phyloP scores from a whole-genome alignment of 768 basidiomycete genomes.

The Calocera viscosa region DNA sequence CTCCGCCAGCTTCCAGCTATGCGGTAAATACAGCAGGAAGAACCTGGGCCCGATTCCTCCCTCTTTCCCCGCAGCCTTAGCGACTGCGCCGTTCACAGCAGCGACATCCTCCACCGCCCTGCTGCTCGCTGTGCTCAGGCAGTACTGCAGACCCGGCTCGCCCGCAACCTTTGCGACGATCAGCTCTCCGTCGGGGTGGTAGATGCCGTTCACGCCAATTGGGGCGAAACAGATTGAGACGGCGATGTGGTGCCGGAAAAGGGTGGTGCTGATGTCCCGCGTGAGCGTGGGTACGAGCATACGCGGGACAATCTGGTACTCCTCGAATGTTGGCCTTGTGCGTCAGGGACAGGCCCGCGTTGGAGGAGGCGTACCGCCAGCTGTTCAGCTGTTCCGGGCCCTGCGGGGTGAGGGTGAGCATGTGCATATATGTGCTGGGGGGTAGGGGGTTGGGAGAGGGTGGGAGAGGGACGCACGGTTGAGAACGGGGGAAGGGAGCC shows the following conservation, averaged over 20 bases:
- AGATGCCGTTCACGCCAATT: constrained; percentile 66
- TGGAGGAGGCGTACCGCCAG: constrained; percentile 65
- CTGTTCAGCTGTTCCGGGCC: constrained; percentile 37
- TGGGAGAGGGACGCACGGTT: constrained; percentile 7
- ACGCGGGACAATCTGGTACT: constrained; percentile 58
- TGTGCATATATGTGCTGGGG: neutral
- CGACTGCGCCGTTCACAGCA: constrained; percentile 42
- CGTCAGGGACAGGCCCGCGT: constrained; percentile 59
- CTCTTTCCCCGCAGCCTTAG: constrained; percentile 26
- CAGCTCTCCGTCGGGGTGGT: constrained; percentile 58
- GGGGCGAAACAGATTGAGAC: constrained; percentile 45
- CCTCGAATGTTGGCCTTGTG: constrained; percentile 53
- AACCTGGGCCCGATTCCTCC: constrained; percentile 40
- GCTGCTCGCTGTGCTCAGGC: constrained; percentile 62
- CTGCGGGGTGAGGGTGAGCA: too few relatives aligned
- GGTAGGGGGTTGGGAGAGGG: constrained; percentile 28
- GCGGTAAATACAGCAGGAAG: constrained; percentile 46
- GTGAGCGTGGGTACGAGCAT: constrained; percentile 42
- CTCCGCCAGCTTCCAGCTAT: constrained; percentile 41
- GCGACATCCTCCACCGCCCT: constrained; percentile 71
- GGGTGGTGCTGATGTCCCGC: constrained; percentile 36
- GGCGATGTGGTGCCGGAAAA: constrained; percentile 38
- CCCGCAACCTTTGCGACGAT: constrained; percentile 54
- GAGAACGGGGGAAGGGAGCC: constrained; percentile 17
- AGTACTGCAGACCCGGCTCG: constrained; percentile 51